phyloP scores from a whole-genome alignment of 139 green algal genomes.

The Micromonas pusilla region DNA sequence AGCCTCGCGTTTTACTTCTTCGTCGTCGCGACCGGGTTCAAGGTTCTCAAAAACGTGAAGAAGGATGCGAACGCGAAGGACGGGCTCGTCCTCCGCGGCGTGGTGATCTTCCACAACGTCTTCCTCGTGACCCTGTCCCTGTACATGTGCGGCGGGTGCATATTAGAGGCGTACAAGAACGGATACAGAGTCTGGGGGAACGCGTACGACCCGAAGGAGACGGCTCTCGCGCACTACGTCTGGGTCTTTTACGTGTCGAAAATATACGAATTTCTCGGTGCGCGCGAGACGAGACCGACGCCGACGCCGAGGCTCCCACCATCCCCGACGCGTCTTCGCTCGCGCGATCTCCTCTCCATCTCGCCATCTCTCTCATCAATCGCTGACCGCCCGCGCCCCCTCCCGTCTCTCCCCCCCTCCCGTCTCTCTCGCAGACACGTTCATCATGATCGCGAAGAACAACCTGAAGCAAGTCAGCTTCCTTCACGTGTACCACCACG shows the following conservation, averaged over 20 bases:
- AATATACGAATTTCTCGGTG: conserved; percentile 66
- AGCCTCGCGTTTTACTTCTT: background rate
- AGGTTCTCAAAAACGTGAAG: background rate
- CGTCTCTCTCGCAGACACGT: no score
- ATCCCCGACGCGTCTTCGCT: background rate
- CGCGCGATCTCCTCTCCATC: background rate
- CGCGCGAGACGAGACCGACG: conserved; percentile 20
- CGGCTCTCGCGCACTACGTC: conserved; percentile 45
- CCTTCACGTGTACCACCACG: conserved; percentile 71
- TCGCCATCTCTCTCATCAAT: no score
- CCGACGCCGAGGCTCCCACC: background rate
- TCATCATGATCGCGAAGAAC: conserved; percentile 66
- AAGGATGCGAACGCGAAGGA: conserved; percentile 20
- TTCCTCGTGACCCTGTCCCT: conserved; percentile 45
- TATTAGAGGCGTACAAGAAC: conserved; percentile 37
- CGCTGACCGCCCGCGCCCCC: no score
- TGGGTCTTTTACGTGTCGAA: conserved; percentile 65
- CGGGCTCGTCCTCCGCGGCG: conserved; percentile 26
- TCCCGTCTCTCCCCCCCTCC: no score
- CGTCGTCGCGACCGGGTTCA: background rate
- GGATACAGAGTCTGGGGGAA: conserved; percentile 48
- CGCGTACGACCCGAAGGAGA: conserved; percentile 37
- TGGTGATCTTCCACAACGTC: conserved; percentile 54
- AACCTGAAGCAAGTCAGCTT: conserved; percentile 57
- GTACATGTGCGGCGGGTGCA: conserved; percentile 46